Evolutionary conservation across 176 grass and related monocot genomes (phyloP), one percentile per base, ranked within the genome.

Genomic region (Oryza brachyantha): DNA sequence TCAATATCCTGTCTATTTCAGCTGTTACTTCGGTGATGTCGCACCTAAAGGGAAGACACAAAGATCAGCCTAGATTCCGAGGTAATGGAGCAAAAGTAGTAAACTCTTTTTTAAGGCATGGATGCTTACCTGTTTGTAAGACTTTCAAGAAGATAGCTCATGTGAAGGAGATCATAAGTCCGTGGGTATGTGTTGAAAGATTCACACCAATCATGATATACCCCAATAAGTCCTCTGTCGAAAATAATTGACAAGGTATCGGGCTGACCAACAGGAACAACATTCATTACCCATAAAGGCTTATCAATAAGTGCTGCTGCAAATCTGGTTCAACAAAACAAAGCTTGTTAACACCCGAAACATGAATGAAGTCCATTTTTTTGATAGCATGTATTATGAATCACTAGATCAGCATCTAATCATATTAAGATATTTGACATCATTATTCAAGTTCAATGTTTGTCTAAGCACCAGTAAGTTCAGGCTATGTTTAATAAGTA

Each of bases 181-280:
- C 92, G 82, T 68, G 96, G 96, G 61, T 99, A 99, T n/a, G 92
- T 99, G 80, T 89, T 91, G 83, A 99, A 95, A 64, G 96, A 83
- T 37, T 95, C 92, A 66, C 92, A 99, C 92, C 92, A 95, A 27
- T 99, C 90, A 76, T 99, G 96, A 70, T 99, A 93, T 61, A 78
- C 81, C 37, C 92, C 96, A 87, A 95, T 87, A 76, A 99, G 83
- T 58, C 92, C 96, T 99, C 96, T 83, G 62, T 80, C 81, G 62
- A 87, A 99, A 81, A 95, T 81, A 66, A 87, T 60, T 0, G 89
- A 76, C 83, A 93, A 78, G 13, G 92, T 95, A 86, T 99, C 86
- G 41, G 81, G 54, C 50, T 69, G 27, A n/a, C 66, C 69, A 62
- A 79, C 54, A 77, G 85, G 90, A 19, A 86, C 88, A 6, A 89